Conservation (phyloP, 495 filamentous ascomycete genomes). For the Penicillium robsamsonii region DNA sequence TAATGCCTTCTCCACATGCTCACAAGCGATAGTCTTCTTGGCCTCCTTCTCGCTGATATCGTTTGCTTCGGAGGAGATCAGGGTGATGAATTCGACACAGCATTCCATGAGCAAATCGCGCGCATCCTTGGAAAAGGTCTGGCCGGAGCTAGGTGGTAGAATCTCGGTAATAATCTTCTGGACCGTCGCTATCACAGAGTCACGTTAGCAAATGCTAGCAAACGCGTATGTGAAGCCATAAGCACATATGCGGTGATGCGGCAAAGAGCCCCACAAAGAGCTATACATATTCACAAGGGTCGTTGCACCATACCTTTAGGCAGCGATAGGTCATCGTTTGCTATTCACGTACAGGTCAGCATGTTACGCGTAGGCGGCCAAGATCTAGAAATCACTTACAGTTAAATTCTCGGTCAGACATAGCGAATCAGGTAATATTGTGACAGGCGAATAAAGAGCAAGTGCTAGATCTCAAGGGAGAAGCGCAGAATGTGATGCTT, state of each 20-base stretch:
- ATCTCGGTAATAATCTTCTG: slow-evolving; percentile 98
- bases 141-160: slow-evolving; percentile 64
- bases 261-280: neutral
- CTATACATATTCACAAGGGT: neutral
- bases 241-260: neutral
- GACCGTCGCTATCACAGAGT: slow-evolving; percentile 69
- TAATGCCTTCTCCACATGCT: slow-evolving; percentile 92
- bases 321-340: slow-evolving; percentile 87
- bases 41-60: slow-evolving; percentile 97
- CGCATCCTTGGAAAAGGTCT: slow-evolving; percentile 87
- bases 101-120: slow-evolving; percentile 96
- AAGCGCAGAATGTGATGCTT: neutral
- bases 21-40: slow-evolving; percentile 97
- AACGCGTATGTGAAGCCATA: slow-evolving; percentile 8
- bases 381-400: slow-evolving; percentile 50
- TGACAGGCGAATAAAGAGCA: slow-evolving; percentile 8
- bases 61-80: slow-evolving; percentile 95
- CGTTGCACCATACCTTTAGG: slow-evolving; percentile 69
- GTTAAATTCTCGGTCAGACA: slow-evolving; percentile 91
- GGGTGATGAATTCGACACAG: slow-evolving; percentile 98
- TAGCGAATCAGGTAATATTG: slow-evolving; percentile 36
- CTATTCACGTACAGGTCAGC: slow-evolving; percentile 44
- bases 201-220: slow-evolving; percentile 14
- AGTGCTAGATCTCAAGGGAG: neutral
- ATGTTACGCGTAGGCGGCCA: slow-evolving; percentile 19